Percentiles rank a stretch among this genome's conserved stretches.
phyloP scores from a whole-genome alignment of 441 rosid species.

The Arabidopsis lyrata region DNA sequence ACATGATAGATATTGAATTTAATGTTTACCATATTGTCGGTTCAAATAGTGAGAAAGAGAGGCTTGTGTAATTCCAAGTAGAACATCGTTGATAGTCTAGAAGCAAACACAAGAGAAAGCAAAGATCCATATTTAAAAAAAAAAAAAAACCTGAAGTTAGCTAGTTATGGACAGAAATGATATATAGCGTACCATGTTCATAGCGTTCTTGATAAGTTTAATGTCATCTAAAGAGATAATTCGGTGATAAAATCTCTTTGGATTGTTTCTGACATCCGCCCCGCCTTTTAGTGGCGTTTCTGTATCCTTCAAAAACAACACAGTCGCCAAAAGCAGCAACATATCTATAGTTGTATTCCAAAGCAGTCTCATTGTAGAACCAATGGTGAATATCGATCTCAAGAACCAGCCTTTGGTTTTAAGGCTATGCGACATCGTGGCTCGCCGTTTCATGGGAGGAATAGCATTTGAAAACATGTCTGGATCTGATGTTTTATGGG shows the following conservation, averaged over 20 bases:
- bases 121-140: slow-evolving; percentile 20
- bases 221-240: slow-evolving; percentile 47
- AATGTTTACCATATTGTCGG: slow-evolving; percentile 49
- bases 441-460: slow-evolving; percentile 43
- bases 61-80: slow-evolving; percentile 74
- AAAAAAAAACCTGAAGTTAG: background rate
- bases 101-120: slow-evolving; percentile 1
- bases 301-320: slow-evolving; percentile 48
- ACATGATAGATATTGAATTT: slow-evolving; percentile 1
- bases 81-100: slow-evolving; percentile 78
- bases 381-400: slow-evolving; percentile 21
- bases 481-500: slow-evolving; percentile 49
- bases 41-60: slow-evolving; percentile 65
- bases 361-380: slow-evolving; percentile 25
- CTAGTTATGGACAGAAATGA: background rate
- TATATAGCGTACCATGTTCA: slow-evolving; percentile 46
- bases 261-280: slow-evolving; percentile 34
- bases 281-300: slow-evolving; percentile 50
- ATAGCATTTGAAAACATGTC: slow-evolving; percentile 24
- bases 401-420: slow-evolving; percentile 6
- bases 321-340: slow-evolving; percentile 31
- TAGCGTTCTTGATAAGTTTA: slow-evolving; percentile 45
- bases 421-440: background rate
- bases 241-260: slow-evolving; percentile 48
- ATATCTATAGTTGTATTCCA: slow-evolving; percentile 37